Evolutionary conservation across 2,329 filamentous ascomycete species (phyloP).

Genomic region (Neofusicoccum ribis): DNA sequence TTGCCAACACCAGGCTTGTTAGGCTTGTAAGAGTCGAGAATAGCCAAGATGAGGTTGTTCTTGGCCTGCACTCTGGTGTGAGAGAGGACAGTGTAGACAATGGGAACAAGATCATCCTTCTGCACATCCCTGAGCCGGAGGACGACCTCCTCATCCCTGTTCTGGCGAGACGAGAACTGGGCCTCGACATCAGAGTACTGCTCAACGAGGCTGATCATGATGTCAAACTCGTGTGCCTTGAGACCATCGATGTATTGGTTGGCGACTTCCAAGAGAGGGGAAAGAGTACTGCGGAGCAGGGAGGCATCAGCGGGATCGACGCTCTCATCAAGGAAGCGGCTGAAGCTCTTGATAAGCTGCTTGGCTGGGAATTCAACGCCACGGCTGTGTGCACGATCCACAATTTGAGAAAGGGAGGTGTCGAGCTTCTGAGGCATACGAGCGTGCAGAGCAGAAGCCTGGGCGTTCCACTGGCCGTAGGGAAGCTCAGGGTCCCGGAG

Average conservation of each 20-base stretch:
- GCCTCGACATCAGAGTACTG: constrained; percentile 81
- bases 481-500: constrained; percentile 87
- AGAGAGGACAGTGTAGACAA: constrained; percentile 87
- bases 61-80: constrained; percentile 91
- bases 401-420: constrained; percentile 74
- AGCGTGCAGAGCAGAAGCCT: constrained; percentile 94
- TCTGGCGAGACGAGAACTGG: constrained; percentile 80
- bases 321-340: constrained; percentile 87
- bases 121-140: constrained; percentile 93
- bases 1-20: constrained; percentile 91
- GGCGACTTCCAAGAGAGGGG: constrained; percentile 76
- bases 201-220: constrained; percentile 77
- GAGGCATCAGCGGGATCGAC: constrained; percentile 71
- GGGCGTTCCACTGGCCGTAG: constrained; percentile 93
- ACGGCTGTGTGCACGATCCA: constrained; percentile 78
- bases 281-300: constrained; percentile 69
- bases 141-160: constrained; percentile 90
- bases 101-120: constrained; percentile 84
- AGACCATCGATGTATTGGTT: constrained; percentile 80
- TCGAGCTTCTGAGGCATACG: constrained; percentile 97
- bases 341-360: constrained; percentile 77
- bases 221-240: constrained; percentile 83
- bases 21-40: constrained; percentile 90
- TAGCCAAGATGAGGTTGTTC: constrained; percentile 88
- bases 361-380: constrained; percentile 90